Conservation (phyloP, 768 basidiomycete species). For the Trametopsis cervina region DNA sequence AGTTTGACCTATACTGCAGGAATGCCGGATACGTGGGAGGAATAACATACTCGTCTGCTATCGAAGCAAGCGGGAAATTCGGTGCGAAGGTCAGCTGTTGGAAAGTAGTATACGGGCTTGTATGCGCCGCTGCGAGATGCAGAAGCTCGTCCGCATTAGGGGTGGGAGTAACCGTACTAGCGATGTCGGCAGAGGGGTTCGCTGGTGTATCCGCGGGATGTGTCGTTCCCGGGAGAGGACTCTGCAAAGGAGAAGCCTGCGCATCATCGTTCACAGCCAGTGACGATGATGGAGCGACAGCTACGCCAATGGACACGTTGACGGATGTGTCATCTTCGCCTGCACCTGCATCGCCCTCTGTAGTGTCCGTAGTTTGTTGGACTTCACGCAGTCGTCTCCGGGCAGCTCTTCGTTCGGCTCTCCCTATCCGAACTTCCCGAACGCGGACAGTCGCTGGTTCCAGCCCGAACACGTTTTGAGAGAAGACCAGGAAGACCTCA, state of each 20-base stretch:
- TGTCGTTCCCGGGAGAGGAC: constrained; percentile 5
- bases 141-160: constrained; percentile 56
- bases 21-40: constrained; percentile 85
- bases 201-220: constrained; percentile 18
- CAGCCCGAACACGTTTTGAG: constrained; percentile 86
- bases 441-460: constrained; percentile 92
- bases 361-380: constrained; percentile 38
- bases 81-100: constrained; percentile 85
- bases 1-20: constrained; percentile 55
- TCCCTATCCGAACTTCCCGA: constrained; percentile 87
- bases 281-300: constrained; percentile 35
- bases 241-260: constrained; percentile 20
- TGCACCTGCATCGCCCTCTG: constrained; percentile 38
- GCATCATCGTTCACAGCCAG: constrained; percentile 7
- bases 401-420: constrained; percentile 81
- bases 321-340: constrained; percentile 31
- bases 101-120: constrained; percentile 86
- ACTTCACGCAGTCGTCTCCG: constrained; percentile 70
- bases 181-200: constrained; percentile 22
- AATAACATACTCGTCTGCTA: constrained; percentile 88
- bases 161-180: constrained; percentile 19
- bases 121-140: constrained; percentile 59
- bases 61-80: constrained; percentile 79
- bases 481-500: constrained; percentile 86
- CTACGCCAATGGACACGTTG: constrained; percentile 56